A percentile compares a stretch with the other conserved stretches of the same genome.
Evolutionary conservation across 2,329 filamentous ascomycete species (phyloP).

Genomic region (Cladophialophora bantiana): DNA sequence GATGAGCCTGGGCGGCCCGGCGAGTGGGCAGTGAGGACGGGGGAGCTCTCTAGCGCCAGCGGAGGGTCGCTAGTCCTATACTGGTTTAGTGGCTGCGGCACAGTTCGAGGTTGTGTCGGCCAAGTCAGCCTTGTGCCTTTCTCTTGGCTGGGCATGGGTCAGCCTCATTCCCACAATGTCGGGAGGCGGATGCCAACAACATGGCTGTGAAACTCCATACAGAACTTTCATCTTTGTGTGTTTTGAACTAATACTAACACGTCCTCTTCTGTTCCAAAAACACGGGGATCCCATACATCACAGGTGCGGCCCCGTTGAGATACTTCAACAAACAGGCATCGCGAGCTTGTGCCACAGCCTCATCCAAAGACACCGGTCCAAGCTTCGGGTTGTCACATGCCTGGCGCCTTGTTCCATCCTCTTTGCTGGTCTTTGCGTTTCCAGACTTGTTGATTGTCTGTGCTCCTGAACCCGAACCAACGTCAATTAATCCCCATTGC

Average conservation of each 20-base stretch:
- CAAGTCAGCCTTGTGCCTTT: neutral
- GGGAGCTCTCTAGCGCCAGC: neutral
- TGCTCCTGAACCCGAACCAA: constrained; percentile 35
- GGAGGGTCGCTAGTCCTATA: neutral
- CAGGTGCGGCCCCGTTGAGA: constrained; percentile 90
- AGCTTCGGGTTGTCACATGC: constrained; percentile 48
- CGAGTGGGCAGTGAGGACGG: neutral
- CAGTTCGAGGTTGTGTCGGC: neutral
- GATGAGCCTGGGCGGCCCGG: neutral
- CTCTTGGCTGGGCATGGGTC: neutral
- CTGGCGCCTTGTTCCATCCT: constrained; percentile 42
- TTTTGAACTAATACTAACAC: neutral
- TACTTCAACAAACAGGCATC: constrained; percentile 86
- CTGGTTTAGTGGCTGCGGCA: neutral
- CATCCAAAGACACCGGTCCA: constrained; percentile 67
- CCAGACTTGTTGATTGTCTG: constrained; percentile 43
- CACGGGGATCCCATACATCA: constrained; percentile 93
- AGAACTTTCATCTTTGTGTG: neutral
- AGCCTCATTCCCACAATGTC: neutral
- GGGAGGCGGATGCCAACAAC: neutral
- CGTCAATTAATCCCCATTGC: constrained; percentile 79
- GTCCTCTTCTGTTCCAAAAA: constrained; percentile 62
- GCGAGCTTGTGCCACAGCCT: constrained; percentile 78
- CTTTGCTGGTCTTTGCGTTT: constrained; percentile 43
- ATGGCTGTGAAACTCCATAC: neutral